Conservation (phyloP, 306 rosid genomes). For the Dalbergia cochinchinensis region DNA sequence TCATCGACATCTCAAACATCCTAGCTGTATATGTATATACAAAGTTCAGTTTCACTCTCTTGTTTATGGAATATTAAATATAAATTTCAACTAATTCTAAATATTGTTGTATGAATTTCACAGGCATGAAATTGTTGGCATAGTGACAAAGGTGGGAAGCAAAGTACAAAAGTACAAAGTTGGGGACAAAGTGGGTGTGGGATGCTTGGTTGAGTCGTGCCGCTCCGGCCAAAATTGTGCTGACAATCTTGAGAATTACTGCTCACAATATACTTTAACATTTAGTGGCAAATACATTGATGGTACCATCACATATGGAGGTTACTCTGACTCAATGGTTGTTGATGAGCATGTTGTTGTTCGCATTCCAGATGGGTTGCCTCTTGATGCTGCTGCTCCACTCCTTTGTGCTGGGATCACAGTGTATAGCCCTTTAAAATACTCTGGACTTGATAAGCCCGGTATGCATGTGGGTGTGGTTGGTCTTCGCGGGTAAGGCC, state of each 20-base stretch:
- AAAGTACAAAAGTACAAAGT: slow-evolving; percentile 58
- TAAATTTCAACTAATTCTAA: slow-evolving; percentile 21
- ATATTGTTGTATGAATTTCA: no score
- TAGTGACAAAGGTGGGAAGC: slow-evolving; percentile 61
- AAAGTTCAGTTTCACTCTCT: no score
- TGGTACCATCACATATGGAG: slow-evolving; percentile 60
- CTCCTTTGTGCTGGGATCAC: slow-evolving; percentile 72
- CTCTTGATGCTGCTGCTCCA: slow-evolving; percentile 66
- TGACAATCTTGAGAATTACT: slow-evolving; percentile 54
- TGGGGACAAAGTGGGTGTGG: slow-evolving; percentile 70
- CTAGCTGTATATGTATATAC: no score
- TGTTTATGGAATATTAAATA: neutral
- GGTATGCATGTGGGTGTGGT: slow-evolving; percentile 60
- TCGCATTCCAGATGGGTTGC: slow-evolving; percentile 52
- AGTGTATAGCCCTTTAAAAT: slow-evolving; percentile 60
- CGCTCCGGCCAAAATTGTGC: slow-evolving; percentile 53
- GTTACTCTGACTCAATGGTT: slow-evolving; percentile 63
- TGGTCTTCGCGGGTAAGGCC: slow-evolving; percentile 70
- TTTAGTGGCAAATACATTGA: slow-evolving; percentile 43
- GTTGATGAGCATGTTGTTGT: slow-evolving; percentile 54
- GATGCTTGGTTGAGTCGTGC: slow-evolving; percentile 59
- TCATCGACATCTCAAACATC: no score
- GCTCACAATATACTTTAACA: slow-evolving; percentile 49
- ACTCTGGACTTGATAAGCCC: slow-evolving; percentile 56
- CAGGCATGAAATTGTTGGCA: slow-evolving; percentile 63